A percentile compares a stretch with the other conserved stretches of the same genome.
These are phyloP conservation scores for Tylopilus plumbeoviolaceoides DNA, from an alignment of 768 basidiomycete genomes.

Conservation along the genomic window DNA sequence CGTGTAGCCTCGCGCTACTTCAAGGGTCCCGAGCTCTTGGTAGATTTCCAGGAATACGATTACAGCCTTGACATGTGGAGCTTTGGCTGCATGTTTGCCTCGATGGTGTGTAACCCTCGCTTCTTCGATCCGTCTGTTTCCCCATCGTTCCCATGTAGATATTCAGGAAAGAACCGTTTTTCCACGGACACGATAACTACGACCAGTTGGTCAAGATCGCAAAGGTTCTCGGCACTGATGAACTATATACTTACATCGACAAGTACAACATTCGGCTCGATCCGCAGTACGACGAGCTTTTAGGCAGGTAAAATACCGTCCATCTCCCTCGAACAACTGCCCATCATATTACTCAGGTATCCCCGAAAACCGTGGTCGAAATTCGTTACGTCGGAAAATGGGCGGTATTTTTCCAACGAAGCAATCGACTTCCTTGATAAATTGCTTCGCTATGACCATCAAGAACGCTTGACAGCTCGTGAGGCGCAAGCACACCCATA, in stretches of 20 bases:
- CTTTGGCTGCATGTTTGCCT: constrained; percentile 98
- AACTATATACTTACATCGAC: constrained; percentile 87
- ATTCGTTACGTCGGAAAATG: constrained; percentile 94
- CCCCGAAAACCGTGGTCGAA: constrained; percentile 93
- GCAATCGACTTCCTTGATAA: constrained; percentile 96
- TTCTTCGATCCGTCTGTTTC: not conserved
- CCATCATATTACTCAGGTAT: constrained; percentile 48
- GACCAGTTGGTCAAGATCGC: constrained; percentile 98
- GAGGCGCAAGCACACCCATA: constrained; percentile 93
- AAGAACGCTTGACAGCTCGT: constrained; percentile 90
- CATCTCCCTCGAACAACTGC: constrained; percentile 7
- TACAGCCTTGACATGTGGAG: constrained; percentile 99
- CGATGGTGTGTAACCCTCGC: constrained; percentile 64
- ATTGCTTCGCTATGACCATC: constrained; percentile 93
- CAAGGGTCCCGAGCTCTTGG: constrained; percentile 94
- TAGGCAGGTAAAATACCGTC: constrained; percentile 59
- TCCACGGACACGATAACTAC: constrained; percentile 99
- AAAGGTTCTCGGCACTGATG: constrained; percentile 96
- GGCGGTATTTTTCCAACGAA: constrained; percentile 94
- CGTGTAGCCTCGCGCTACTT: constrained; percentile 97
- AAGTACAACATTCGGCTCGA: constrained; percentile 96
- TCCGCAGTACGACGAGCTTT: constrained; percentile 91
- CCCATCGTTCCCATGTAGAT: constrained; percentile 50
- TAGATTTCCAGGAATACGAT: constrained; percentile 98
- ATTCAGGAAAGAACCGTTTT: constrained; percentile 98